Evolutionary conservation across 352 stramenopile genomes (phyloP).

Genomic region (Blastocystis sp.): DNA sequence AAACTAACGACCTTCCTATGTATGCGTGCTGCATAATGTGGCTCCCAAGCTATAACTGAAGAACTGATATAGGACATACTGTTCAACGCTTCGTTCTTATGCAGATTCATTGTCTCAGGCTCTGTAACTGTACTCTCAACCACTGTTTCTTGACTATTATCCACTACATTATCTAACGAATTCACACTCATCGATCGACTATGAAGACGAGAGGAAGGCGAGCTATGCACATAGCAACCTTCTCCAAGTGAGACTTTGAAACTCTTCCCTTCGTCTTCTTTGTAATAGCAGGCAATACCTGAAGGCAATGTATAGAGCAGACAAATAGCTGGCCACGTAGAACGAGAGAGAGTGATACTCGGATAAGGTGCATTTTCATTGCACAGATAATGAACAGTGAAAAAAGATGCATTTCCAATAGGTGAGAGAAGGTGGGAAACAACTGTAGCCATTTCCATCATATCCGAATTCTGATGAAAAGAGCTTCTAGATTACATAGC

Average conservation of each 20-base stretch:
- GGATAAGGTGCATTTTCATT: slow-evolving; percentile 59
- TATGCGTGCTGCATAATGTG: slow-evolving; percentile 9
- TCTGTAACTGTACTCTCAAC: background rate
- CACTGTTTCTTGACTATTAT: background rate
- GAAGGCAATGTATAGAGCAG: slow-evolving; percentile 59
- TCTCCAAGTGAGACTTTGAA: slow-evolving; percentile 58
- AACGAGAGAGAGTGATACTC: slow-evolving; percentile 48
- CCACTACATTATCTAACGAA: background rate
- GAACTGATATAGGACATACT: background rate
- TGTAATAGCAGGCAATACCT: background rate
- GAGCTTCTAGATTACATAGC: background rate
- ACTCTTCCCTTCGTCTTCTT: slow-evolving; percentile 51
- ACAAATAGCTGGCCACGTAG: slow-evolving; percentile 64
- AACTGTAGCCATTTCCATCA: background rate
- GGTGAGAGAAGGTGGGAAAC: background rate
- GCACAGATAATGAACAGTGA: slow-evolving; percentile 53
- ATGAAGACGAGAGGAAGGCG: background rate
- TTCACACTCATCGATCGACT: background rate
- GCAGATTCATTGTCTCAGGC: background rate
- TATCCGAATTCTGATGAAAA: background rate
- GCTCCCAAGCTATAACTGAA: slow-evolving; percentile 14
- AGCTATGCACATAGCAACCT: background rate
- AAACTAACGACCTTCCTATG: slow-evolving; percentile 40
- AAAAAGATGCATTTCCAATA: slow-evolving; percentile 4
- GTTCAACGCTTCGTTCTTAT: background rate